phyloP scores from a whole-genome alignment of 1,284 basidiomycete genomes.

The Cryptococcus hybrid region DNA sequence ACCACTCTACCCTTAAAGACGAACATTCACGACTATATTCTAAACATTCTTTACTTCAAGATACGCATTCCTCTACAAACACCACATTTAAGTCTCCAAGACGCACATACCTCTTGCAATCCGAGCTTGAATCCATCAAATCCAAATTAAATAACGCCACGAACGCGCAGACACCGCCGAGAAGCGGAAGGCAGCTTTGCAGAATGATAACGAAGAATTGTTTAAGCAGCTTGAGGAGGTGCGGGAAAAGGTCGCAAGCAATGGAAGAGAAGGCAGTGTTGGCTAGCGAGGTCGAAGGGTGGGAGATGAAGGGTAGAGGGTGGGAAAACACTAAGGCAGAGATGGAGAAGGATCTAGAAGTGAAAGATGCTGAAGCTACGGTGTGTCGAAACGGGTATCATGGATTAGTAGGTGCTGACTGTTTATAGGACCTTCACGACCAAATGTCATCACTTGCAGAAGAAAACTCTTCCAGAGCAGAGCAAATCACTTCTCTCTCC shows the following conservation, averaged over 20 bases:
- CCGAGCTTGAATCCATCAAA: slow-evolving; percentile 24
- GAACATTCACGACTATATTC: slow-evolving; percentile 18
- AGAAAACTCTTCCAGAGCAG: slow-evolving; percentile 11
- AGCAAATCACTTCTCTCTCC: slow-evolving; percentile 5
- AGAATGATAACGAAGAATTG: slow-evolving; percentile 47
- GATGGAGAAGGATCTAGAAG: slow-evolving; percentile 24
- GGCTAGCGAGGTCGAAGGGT: slow-evolving; percentile 28
- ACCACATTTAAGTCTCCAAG: slow-evolving; percentile 13
- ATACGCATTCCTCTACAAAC: slow-evolving; percentile 5
- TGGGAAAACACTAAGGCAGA: slow-evolving; percentile 29
- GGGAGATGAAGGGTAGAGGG: slow-evolving; percentile 26
- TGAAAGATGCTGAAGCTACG: slow-evolving; percentile 5
- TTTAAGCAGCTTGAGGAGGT: slow-evolving; percentile 49
- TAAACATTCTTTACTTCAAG: slow-evolving; percentile 16
- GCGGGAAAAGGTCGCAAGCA: slow-evolving; percentile 37
- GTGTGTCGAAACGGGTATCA: slow-evolving; percentile 10
- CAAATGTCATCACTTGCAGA: slow-evolving; percentile 18
- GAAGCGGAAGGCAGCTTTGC: slow-evolving; percentile 39
- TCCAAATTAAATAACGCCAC: slow-evolving; percentile 19
- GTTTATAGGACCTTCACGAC: slow-evolving; percentile 10
- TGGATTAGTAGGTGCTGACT: neutral
- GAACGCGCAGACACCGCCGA: slow-evolving; percentile 41
- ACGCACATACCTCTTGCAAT: slow-evolving; percentile 10
- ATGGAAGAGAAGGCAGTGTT: slow-evolving; percentile 47
- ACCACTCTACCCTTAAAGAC: slow-evolving; percentile 9